These are phyloP conservation scores for Hypoxylon fragiforme DNA, from an alignment of 495 filamentous ascomycete genomes.

Conservation along the genomic window DNA sequence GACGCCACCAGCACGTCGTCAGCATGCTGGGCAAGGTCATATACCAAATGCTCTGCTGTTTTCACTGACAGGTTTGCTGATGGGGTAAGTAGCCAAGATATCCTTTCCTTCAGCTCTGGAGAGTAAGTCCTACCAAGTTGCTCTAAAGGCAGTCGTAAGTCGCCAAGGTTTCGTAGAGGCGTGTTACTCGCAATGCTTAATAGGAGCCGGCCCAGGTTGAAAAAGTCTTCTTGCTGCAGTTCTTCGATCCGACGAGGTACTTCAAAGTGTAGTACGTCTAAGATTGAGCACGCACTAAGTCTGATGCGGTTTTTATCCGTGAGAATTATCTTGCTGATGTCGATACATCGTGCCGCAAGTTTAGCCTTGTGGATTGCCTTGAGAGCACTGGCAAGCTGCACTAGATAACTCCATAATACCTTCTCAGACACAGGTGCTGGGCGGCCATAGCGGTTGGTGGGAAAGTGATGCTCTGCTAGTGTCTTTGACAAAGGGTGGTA, in stretches of 20 bases:
- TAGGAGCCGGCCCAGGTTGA: conserved; percentile 81
- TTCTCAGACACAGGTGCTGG: conserved; percentile 68
- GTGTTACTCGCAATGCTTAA: conserved; percentile 74
- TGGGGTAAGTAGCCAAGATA: conserved; percentile 73
- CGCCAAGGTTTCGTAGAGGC: conserved; percentile 55
- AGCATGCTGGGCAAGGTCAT: conserved; percentile 72
- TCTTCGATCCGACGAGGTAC: conserved; percentile 66
- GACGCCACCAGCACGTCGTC: conserved; percentile 74
- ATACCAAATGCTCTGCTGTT: conserved; percentile 75
- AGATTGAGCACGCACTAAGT: conserved; percentile 81
- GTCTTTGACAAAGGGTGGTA: conserved; percentile 92
- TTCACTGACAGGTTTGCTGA: conserved; percentile 57
- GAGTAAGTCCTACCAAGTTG: conserved; percentile 73
- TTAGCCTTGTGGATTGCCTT: conserved; percentile 81
- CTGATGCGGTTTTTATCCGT: conserved; percentile 83
- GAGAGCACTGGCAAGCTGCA: conserved; percentile 87
- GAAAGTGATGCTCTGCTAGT: conserved; percentile 80
- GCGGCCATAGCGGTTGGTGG: conserved; percentile 49
- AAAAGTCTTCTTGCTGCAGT: conserved; percentile 85
- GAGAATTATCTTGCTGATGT: conserved; percentile 81
- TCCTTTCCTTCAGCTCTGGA: conserved; percentile 69
- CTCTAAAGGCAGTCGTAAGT: conserved; percentile 65
- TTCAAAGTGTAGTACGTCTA: conserved; percentile 85
- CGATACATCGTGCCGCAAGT: conserved; percentile 81
- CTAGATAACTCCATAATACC: conserved; percentile 86